Conservation (phyloP, 2,329 filamentous ascomycete species). For the Laburnicola sp. region DNA sequence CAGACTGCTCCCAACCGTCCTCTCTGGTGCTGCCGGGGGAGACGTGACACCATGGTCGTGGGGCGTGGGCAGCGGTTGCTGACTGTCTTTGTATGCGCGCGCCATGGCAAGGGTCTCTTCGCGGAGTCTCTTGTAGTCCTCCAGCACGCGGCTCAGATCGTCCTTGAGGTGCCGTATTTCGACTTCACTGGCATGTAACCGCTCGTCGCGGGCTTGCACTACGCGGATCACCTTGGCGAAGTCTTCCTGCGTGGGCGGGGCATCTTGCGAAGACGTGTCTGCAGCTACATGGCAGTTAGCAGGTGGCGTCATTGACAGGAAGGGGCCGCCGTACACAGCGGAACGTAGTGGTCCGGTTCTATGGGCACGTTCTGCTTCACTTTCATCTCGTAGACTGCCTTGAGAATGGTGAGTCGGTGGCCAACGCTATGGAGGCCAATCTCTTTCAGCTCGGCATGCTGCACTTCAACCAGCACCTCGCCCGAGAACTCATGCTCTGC, state of each 20-base stretch:
- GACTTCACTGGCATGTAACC: conserved; percentile 79
- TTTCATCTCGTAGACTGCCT: conserved; percentile 95
- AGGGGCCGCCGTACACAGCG: conserved; percentile 69
- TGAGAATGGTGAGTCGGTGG: conserved; percentile 90
- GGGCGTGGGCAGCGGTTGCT: conserved; percentile 75
- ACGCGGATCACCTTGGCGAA: conserved; percentile 89
- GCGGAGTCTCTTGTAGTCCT: conserved; percentile 84
- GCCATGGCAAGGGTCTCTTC: conserved; percentile 92
- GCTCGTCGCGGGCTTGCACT: conserved; percentile 85
- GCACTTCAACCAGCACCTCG: conserved; percentile 83
- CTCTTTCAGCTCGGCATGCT: conserved; percentile 91
- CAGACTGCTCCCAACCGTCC: conserved; percentile 49
- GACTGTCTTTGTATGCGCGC: conserved; percentile 86
- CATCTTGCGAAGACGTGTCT: conserved; percentile 82
- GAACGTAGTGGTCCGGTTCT: conserved; percentile 91
- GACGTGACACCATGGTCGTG: conserved; percentile 42
- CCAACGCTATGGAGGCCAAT: conserved; percentile 93
- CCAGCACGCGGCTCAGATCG: conserved; percentile 57
- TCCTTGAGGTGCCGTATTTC: conserved; percentile 75
- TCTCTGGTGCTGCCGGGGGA: conserved; percentile 40
- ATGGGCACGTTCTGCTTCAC: conserved; percentile 88
- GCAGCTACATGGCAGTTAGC: conserved; percentile 64
- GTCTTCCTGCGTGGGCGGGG: conserved; percentile 87
- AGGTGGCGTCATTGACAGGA: not conserved
- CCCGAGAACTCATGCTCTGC: conserved; percentile 92